These are phyloP conservation scores for Candida ulmi DNA, from an alignment of 805 yeast species.

Conservation along the genomic window DNA sequence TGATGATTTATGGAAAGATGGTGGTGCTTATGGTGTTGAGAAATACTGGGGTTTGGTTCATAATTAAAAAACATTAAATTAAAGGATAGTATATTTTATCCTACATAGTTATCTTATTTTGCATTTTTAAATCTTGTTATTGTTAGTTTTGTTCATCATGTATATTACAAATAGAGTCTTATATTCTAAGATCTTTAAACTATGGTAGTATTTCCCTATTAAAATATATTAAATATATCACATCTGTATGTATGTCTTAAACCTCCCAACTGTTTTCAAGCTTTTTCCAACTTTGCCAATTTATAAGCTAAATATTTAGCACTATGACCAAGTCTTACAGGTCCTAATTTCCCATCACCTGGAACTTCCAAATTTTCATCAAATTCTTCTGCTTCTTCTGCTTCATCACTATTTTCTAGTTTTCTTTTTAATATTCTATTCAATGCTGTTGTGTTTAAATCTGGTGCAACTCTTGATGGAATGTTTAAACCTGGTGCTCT, in stretches of 20 bases:
- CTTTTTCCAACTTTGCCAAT: constrained; percentile 10
- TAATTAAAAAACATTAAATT: constrained; percentile 6
- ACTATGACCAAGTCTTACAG: constrained; percentile 57
- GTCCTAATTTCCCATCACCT: constrained; percentile 23
- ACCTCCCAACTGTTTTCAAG: no score
- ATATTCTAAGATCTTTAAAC: no score
- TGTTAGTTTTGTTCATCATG: neutral
- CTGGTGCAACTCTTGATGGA: constrained; percentile 31
- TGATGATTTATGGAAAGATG: constrained; percentile 58
- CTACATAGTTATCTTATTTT: neutral
- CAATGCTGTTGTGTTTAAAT: constrained; percentile 6
- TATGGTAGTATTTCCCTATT: no score
- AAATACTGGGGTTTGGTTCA: constrained; percentile 39
- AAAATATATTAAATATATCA: no score
- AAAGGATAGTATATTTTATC: neutral
- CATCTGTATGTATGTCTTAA: no score
- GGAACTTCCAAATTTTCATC: constrained; percentile 16
- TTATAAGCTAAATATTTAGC: constrained; percentile 69
- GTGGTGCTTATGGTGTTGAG: constrained; percentile 54
- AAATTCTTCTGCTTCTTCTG: constrained; percentile 18
- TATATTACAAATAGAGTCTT: no score
- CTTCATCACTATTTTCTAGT: constrained; percentile 18
- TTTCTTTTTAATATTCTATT: constrained; percentile 17
- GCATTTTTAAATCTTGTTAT: neutral
- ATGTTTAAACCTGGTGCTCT: constrained; percentile 57